Base-by-base conservation (phyloP, 2,329 filamentous ascomycete genomes). In the Scleromitrula shiraiana region DNA sequence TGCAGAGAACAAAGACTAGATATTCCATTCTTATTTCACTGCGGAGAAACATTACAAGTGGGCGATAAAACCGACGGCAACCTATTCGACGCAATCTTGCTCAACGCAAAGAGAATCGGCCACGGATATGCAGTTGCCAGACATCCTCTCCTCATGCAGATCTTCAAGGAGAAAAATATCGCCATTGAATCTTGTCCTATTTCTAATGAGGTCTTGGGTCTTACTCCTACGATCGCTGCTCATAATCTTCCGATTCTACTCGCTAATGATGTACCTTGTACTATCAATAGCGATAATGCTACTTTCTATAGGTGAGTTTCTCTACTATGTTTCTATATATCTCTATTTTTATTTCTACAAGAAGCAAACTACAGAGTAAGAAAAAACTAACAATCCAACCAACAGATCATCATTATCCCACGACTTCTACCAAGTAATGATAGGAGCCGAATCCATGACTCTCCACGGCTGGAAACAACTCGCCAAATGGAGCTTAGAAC, bases 181-280 rank as follows among this genome's bases (percentile, higher is more conserved):
- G 86, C 83, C 55, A 70, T 89, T n/a, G 85, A 89, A 67, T 68
- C 85, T 1, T 88, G 85, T 56, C 85, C 84, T 0, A 87, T 88
- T 41, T 88, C 83, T 1, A 89, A 88, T 59, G 85, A 89, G 68
- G 70, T 88, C 0, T 67, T 88, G 15, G 83, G 85, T 27, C 71
- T 89, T 15, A 85, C 82, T 42, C 74, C 80, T 7, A 74, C 77
- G 38, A 74, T 81, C 49, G 73, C 75, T 30, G 80, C 83, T 10
- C 85, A 88, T 58, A 67, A 80, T 14, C 77, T 83, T 62, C 85
- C 86, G 32, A 70, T 74, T 52, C 68, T 89, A 20, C 69, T 88
- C 46, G 83, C 83, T n/a, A 80, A 83, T 46, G 78, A 83, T 30
- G 75, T 88, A 41, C 82, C 83, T 41, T 89, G 85, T 65, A 84